Evolutionary conservation across 441 rosid genomes (phyloP).

Genomic region (Populus hybrid): DNA sequence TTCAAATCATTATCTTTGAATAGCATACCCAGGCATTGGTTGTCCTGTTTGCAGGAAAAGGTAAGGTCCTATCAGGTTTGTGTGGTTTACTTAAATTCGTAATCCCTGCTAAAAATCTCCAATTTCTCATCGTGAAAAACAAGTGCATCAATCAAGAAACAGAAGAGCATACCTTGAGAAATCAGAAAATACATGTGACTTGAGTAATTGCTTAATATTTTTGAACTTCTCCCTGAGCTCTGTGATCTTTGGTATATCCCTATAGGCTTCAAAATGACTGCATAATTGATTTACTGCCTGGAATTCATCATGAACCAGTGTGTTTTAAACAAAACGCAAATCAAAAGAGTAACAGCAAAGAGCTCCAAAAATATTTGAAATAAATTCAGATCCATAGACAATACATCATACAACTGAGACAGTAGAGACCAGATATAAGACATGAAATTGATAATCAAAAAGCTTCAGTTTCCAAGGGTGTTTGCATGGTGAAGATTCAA

Average conservation of each 20-base stretch:
- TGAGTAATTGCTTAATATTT: constrained; percentile 92
- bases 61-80: not conserved
- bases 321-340: constrained; percentile 19
- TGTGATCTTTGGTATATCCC: constrained; percentile 95
- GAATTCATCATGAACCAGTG: constrained; percentile 30
- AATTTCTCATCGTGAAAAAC: not conserved
- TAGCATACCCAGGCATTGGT: not conserved
- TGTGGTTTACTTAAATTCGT: not conserved
- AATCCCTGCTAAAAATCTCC: not conserved
- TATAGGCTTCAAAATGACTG: constrained; percentile 97
- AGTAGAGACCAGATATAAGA: not conserved
- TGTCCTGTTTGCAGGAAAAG: not conserved
- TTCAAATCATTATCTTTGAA: not conserved
- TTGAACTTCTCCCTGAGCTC: constrained; percentile 96
- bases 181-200: constrained; percentile 95
- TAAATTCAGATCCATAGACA: not conserved
- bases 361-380: not conserved
- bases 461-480: not conserved
- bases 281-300: constrained; percentile 99
- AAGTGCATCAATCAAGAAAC: not conserved
- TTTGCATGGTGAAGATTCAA: not conserved
- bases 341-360: not conserved
- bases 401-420: not conserved
- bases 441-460: not conserved
- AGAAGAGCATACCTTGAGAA: constrained; percentile 72